Evolutionary conservation across 106 monocot genomes (phyloP).

Genomic region (Dendrobium catenatum): DNA sequence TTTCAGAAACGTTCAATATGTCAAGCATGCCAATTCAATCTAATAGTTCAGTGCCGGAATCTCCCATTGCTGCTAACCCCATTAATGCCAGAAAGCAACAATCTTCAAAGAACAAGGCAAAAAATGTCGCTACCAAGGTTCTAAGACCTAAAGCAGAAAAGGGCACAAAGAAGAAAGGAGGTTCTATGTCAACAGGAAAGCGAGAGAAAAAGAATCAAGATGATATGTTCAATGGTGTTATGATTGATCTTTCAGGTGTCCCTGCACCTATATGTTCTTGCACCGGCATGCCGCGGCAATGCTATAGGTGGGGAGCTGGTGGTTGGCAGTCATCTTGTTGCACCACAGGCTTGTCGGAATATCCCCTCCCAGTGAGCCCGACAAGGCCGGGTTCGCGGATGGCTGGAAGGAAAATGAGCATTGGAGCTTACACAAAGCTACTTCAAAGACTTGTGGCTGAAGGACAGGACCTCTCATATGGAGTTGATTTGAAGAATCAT

Average conservation of each 20-base stretch:
- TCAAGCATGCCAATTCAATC: too few species aligned
- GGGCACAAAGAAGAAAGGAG: constrained; percentile 26
- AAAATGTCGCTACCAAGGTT: constrained; percentile 2
- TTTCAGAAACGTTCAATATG: constrained; percentile 12
- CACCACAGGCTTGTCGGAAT: constrained; percentile 57
- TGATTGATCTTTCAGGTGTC: constrained; percentile 44
- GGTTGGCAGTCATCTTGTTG: constrained; percentile 87
- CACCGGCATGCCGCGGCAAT: constrained; percentile 54
- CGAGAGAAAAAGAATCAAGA: constrained; percentile 46
- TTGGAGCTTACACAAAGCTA: constrained; percentile 59
- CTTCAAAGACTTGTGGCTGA: constrained; percentile 47
- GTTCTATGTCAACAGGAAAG: constrained; percentile 18
- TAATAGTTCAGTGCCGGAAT: background rate
- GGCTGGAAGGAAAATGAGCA: constrained; percentile 77
- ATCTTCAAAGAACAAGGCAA: background rate
- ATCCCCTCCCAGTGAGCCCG: constrained; percentile 72
- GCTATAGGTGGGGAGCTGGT: constrained; percentile 73
- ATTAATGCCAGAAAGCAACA: constrained; percentile 25
- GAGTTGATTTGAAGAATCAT: constrained; percentile 58
- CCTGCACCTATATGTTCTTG: constrained; percentile 65
- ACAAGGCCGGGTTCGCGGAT: constrained; percentile 51
- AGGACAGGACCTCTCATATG: constrained; percentile 38
- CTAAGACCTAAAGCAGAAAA: constrained; percentile 32
- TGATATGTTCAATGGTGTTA: constrained; percentile 8
- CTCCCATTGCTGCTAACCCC: constrained; percentile 15